phyloP scores from a whole-genome alignment of 805 yeast genomes.

The Yarrowia deformans region DNA sequence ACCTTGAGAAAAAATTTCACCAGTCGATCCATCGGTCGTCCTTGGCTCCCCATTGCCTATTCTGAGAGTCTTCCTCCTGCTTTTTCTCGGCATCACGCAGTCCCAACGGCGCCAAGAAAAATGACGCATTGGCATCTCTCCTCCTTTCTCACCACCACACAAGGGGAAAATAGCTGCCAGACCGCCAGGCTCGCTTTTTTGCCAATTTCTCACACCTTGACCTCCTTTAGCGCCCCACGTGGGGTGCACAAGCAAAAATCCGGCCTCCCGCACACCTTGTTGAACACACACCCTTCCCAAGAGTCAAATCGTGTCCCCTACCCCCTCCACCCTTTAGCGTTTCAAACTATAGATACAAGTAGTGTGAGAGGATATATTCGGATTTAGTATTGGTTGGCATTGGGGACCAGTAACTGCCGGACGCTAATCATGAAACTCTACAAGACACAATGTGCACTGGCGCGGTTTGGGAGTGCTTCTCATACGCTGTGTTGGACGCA shows the following conservation, averaged over 20 bases:
- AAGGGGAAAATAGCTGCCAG: neutral
- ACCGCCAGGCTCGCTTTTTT: neutral
- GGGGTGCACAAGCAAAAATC: constrained; percentile 11
- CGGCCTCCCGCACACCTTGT: neutral
- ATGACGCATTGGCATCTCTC: constrained; percentile 23
- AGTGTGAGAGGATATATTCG: constrained; percentile 17
- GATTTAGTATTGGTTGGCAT: neutral
- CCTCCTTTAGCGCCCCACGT: constrained; percentile 19
- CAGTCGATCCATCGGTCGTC: too few relatives aligned
- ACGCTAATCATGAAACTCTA: constrained; percentile 2
- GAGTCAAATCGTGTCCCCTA: neutral
- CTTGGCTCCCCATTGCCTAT: too few relatives aligned
- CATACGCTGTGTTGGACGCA: too few relatives aligned
- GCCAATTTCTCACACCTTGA: neutral
- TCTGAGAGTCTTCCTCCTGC: too few relatives aligned
- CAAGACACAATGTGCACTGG: too few relatives aligned
- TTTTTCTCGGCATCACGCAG: neutral
- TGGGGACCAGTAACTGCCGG: neutral
- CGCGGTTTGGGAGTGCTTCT: too few relatives aligned
- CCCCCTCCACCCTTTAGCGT: neutral
- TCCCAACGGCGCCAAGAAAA: constrained; percentile 24
- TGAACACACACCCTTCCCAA: neutral
- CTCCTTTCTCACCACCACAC: neutral
- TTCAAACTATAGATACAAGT: neutral
- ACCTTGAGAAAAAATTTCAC: constrained; percentile 1